Percentiles rank a stretch among this genome's conserved stretches.
phyloP scores from a whole-genome alignment of 2,329 filamentous ascomycete genomes.

The Aspergillus awamori region DNA sequence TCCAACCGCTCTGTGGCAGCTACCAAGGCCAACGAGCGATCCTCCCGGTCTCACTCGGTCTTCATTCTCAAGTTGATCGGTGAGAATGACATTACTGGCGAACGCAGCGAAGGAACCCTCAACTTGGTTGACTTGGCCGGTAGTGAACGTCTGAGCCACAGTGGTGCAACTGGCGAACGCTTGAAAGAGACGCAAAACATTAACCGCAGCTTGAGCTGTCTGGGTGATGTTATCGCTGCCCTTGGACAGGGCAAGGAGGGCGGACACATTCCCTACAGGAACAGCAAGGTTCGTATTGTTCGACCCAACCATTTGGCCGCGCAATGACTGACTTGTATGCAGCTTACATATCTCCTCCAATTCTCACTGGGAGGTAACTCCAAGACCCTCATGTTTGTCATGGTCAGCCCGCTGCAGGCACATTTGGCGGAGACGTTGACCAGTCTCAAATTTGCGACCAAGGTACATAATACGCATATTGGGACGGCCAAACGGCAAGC shows the following conservation, averaged over 20 bases:
- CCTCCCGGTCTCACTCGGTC: conserved; percentile 91
- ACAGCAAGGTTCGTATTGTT: conserved; percentile 71
- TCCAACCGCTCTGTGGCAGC: conserved; percentile 90
- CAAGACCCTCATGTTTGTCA: conserved; percentile 99
- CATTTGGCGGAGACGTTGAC: conserved; percentile 92
- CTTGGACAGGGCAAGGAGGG: conserved; percentile 79
- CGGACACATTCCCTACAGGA: conserved; percentile 87
- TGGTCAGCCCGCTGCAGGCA: conserved; percentile 89
- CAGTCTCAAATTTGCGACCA: conserved; percentile 93
- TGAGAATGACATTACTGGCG: conserved; percentile 72
- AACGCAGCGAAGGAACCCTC: conserved; percentile 87
- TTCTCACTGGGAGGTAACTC: conserved; percentile 93
- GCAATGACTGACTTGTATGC: conserved; percentile 23
- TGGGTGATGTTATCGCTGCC: conserved; percentile 92
- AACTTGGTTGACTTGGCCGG: conserved; percentile 96
- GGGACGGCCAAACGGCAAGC: conserved; percentile 69
- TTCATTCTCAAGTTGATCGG: conserved; percentile 79
- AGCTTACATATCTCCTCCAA: conserved; percentile 91
- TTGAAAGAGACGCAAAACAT: conserved; percentile 96
- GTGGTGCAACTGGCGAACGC: conserved; percentile 80
- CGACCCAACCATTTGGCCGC: neutral
- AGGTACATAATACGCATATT: conserved; percentile 86
- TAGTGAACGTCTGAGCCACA: conserved; percentile 86
- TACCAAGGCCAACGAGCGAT: conserved; percentile 96
- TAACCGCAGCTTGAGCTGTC: conserved; percentile 88